Conservation (phyloP, 768 basidiomycete species). For the Boletus rex-veris region DNA sequence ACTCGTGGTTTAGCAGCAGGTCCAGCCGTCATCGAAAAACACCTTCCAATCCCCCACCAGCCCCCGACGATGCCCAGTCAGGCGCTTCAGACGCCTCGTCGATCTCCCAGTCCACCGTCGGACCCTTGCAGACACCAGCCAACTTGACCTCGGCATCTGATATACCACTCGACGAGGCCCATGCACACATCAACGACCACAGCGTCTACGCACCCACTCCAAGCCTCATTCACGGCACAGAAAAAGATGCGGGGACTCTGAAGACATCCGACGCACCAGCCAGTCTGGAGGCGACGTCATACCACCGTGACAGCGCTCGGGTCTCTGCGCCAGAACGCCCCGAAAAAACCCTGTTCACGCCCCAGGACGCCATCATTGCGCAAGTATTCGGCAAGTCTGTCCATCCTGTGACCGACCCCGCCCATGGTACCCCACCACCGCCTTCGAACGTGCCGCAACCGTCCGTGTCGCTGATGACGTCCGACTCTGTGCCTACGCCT, state of each 20-base stretch:
- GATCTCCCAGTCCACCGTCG: conserved; percentile 19
- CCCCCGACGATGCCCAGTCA: neutral
- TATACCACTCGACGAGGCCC: conserved; percentile 21
- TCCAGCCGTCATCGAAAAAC: conserved; percentile 23
- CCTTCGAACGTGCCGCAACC: conserved; percentile 8
- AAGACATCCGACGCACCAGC: conserved; percentile 9
- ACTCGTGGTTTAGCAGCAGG: conserved; percentile 30
- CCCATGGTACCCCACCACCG: neutral
- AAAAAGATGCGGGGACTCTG: conserved; percentile 6
- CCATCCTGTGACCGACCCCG: conserved; percentile 1
- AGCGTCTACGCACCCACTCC: conserved; percentile 18
- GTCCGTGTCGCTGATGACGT: conserved; percentile 10
- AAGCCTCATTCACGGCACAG: conserved; percentile 15
- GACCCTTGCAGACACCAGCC: conserved; percentile 4
- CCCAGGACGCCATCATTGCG: conserved; percentile 62
- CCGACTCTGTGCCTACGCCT: conserved; percentile 13
- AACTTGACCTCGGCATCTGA: conserved; percentile 19
- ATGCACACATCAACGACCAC: conserved; percentile 25
- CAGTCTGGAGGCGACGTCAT: conserved; percentile 3
- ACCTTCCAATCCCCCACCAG: neutral
- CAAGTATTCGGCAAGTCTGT: conserved; percentile 30
- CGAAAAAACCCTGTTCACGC: conserved; percentile 37
- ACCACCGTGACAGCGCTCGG: conserved; percentile 1
- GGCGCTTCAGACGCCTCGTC: conserved; percentile 15
- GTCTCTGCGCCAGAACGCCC: neutral